These are phyloP conservation scores for Mycosphaerella arachidis DNA, from an alignment of 2,329 filamentous ascomycete species.

Conservation along the genomic window DNA sequence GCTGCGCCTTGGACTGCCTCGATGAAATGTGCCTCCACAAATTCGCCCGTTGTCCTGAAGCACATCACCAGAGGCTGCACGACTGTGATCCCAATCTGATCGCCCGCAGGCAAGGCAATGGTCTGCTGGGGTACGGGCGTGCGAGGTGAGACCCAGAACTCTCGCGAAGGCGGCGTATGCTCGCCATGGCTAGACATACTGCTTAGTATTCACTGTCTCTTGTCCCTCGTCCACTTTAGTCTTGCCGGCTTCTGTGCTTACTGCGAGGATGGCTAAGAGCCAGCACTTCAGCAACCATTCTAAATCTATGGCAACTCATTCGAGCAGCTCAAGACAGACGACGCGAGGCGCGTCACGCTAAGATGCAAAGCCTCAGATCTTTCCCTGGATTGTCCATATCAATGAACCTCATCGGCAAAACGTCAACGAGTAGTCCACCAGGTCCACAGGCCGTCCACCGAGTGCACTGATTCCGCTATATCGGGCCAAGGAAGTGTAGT, in stretches of 20 bases:
- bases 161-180: not conserved
- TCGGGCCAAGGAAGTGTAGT: not conserved
- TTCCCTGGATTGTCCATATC: not conserved
- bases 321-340: not conserved
- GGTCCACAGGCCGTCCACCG: not conserved
- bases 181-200: not conserved
- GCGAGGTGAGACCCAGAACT: slow-evolving; percentile 9
- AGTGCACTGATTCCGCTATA: not conserved
- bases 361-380: not conserved
- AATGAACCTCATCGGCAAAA: too few relatives aligned
- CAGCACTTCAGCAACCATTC: too few relatives aligned
- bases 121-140: slow-evolving; percentile 10
- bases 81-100: slow-evolving; percentile 12
- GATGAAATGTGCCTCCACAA: slow-evolving; percentile 5
- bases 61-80: slow-evolving; percentile 10
- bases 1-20: slow-evolving; percentile 9
- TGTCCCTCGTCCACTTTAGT: not conserved
- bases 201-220: not conserved
- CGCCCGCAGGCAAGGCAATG: slow-evolving; percentile 9
- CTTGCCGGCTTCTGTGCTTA: not conserved
- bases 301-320: not conserved
- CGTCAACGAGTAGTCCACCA: not conserved
- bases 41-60: slow-evolving; percentile 7
- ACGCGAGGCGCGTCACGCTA: not conserved
- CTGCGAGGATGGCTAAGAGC: not conserved